Conservation (phyloP, 768 basidiomycete genomes). For the Royoungia palumana region DNA sequence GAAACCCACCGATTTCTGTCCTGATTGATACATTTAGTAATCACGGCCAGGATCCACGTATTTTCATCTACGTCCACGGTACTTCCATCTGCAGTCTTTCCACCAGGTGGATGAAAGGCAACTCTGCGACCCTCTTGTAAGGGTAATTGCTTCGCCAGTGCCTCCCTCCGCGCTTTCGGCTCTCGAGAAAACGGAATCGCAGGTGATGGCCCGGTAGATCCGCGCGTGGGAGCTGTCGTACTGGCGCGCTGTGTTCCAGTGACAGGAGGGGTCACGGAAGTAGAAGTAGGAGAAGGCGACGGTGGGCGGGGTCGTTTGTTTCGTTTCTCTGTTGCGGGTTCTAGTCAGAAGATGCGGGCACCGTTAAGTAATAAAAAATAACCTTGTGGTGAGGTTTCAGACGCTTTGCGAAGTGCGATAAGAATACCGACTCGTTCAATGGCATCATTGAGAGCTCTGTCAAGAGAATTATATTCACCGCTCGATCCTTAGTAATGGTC, state of each 20-base stretch:
- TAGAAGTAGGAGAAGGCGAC: conserved; percentile 62
- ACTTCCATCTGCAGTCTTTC: conserved; percentile 49
- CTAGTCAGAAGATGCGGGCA: conserved; percentile 1
- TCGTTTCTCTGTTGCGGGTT: conserved; percentile 55
- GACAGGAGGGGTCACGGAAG: conserved; percentile 34
- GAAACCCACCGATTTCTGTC: conserved; percentile 62
- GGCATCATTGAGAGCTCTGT: conserved; percentile 67
- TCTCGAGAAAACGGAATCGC: conserved; percentile 57
- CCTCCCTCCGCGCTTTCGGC: conserved; percentile 63
- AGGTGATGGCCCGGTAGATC: conserved; percentile 55
- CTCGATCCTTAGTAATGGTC: neutral
- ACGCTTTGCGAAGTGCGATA: conserved; percentile 69
- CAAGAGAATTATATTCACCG: conserved; percentile 7
- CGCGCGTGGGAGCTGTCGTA: conserved; percentile 35
- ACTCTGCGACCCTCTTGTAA: conserved; percentile 75
- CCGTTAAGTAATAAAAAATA: conserved; percentile 2
- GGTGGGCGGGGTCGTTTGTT: conserved; percentile 70
- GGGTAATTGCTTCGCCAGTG: conserved; percentile 57
- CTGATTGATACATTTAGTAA: conserved; percentile 64
- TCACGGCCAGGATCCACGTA: conserved; percentile 77
- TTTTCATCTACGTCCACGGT: conserved; percentile 47
- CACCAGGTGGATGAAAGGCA: conserved; percentile 70
- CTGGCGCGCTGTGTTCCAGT: conserved; percentile 16
- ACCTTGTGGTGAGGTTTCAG: conserved; percentile 61
- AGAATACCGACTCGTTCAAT: conserved; percentile 68